A percentile compares a stretch with the other conserved stretches of the same genome.
phyloP scores from a whole-genome alignment of 176 grass and related monocot genomes.

The Raddia guianensis region DNA sequence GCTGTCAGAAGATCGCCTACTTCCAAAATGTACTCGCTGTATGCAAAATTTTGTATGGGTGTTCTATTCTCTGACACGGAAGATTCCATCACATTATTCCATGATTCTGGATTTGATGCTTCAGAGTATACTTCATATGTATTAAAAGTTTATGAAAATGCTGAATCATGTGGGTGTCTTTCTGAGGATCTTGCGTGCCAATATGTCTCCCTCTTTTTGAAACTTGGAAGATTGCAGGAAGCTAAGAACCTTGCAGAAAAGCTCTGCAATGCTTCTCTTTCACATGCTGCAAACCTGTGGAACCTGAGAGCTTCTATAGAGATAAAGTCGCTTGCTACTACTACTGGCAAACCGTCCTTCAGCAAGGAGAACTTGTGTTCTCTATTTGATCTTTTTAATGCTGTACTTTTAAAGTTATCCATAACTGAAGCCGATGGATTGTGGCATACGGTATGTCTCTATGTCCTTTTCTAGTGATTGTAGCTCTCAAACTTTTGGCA shows the following conservation, averaged over 20 bases:
- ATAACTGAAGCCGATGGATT: constrained; percentile 53
- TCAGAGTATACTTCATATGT: constrained; percentile 52
- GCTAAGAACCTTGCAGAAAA: constrained; percentile 74
- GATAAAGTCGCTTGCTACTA: constrained; percentile 55
- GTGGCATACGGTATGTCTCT: constrained; percentile 59
- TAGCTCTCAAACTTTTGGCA: background rate
- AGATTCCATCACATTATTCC: constrained; percentile 49
- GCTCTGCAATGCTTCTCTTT: constrained; percentile 69
- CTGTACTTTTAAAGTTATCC: constrained; percentile 51
- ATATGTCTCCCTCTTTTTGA: constrained; percentile 62
- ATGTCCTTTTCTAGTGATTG: background rate
- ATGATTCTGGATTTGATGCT: constrained; percentile 50
- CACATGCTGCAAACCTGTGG: constrained; percentile 66
- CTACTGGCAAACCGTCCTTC: constrained; percentile 9
- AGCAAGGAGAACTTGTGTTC: constrained; percentile 58
- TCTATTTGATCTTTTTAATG: constrained; percentile 68
- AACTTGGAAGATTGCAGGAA: constrained; percentile 68
- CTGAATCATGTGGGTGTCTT: constrained; percentile 66
- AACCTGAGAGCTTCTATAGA: constrained; percentile 72
- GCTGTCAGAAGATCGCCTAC: constrained; percentile 72
- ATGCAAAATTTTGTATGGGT: constrained; percentile 79
- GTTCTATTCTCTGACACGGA: constrained; percentile 49
- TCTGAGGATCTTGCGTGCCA: constrained; percentile 74
- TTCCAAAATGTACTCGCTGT: constrained; percentile 84
- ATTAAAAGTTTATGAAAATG: constrained; percentile 68